phyloP scores from a whole-genome alignment of 352 stramenopile genomes.

The Peronospora belbahrii region DNA sequence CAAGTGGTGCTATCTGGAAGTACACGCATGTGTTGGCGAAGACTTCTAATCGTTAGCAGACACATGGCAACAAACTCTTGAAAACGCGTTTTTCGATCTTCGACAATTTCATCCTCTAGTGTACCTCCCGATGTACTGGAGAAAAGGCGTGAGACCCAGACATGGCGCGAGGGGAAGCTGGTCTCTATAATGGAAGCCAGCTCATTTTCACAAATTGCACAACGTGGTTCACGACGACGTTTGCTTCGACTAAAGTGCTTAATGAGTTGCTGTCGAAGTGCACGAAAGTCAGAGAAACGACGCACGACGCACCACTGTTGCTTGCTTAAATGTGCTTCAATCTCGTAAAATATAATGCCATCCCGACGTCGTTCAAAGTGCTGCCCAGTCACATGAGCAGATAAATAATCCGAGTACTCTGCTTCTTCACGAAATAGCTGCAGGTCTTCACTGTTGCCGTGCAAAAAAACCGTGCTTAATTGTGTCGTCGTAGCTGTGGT shows the following conservation, averaged over 20 bases:
- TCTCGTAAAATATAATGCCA: constrained; percentile 56
- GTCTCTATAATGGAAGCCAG: constrained; percentile 41
- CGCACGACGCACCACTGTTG: constrained; percentile 47
- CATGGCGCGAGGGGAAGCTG: constrained; percentile 40
- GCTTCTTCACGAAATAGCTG: constrained; percentile 61
- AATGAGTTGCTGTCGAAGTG: constrained; percentile 46
- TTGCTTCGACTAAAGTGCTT: constrained; percentile 45
- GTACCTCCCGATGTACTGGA: constrained; percentile 9
- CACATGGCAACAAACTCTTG: constrained; percentile 46
- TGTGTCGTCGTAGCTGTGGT: constrained; percentile 1
- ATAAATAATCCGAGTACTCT: constrained; percentile 77
- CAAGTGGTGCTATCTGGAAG: constrained; percentile 37
- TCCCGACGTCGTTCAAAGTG: constrained; percentile 39
- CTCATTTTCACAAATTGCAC: constrained; percentile 60
- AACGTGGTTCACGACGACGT: constrained; percentile 19
- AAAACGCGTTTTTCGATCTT: constrained; percentile 44
- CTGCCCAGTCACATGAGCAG: constrained; percentile 31
- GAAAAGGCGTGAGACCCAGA: constrained; percentile 30
- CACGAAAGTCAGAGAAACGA: constrained; percentile 71
- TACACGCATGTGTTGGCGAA: constrained; percentile 55
- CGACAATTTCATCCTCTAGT: constrained; percentile 28
- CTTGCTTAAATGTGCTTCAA: constrained; percentile 60
- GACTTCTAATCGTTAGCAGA: constrained; percentile 44
- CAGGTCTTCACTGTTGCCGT: constrained; percentile 33
- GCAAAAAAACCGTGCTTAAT: constrained; percentile 29